Evolutionary conservation across 345 rosid genomes (phyloP).

Genomic region (Populus pruinosa): DNA sequence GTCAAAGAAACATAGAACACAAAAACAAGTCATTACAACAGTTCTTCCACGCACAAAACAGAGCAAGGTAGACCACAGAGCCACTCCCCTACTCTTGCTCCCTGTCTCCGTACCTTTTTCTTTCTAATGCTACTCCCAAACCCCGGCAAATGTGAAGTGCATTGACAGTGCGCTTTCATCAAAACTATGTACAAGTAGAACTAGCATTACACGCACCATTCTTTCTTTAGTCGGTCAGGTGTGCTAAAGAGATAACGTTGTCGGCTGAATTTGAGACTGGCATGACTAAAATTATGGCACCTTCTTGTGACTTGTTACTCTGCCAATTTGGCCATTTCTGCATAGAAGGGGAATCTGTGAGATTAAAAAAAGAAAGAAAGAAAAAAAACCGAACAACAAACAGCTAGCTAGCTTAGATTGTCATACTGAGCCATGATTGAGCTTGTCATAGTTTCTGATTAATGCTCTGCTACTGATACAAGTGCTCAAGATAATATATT

Average conservation of each 20-base stretch:
- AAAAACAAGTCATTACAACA: too few relatives aligned
- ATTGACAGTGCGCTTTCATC: neutral
- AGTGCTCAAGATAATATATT: neutral
- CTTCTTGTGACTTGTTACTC: neutral
- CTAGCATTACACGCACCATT: neutral
- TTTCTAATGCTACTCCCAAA: neutral
- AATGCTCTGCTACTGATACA: neutral
- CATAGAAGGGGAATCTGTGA: neutral
- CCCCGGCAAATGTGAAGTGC: neutral
- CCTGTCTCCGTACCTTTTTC: too few relatives aligned
- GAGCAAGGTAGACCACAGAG: too few relatives aligned
- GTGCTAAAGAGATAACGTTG: neutral
- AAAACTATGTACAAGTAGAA: neutral
- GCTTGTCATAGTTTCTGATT: neutral
- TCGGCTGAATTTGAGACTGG: neutral
- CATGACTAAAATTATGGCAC: neutral
- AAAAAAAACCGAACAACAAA: neutral
- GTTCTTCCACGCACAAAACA: too few relatives aligned
- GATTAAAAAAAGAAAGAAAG: neutral
- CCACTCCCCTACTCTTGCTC: too few relatives aligned
- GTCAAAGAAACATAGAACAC: too few relatives aligned
- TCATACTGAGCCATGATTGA: constrained; percentile 1
- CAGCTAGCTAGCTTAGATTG: neutral
- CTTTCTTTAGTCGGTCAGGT: neutral
- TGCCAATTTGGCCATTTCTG: neutral